Evolutionary conservation across 2,329 filamentous ascomycete genomes (phyloP), one percentile per base, ranked within the genome.

Genomic region (Proliferodiscus dingleyae): DNA sequence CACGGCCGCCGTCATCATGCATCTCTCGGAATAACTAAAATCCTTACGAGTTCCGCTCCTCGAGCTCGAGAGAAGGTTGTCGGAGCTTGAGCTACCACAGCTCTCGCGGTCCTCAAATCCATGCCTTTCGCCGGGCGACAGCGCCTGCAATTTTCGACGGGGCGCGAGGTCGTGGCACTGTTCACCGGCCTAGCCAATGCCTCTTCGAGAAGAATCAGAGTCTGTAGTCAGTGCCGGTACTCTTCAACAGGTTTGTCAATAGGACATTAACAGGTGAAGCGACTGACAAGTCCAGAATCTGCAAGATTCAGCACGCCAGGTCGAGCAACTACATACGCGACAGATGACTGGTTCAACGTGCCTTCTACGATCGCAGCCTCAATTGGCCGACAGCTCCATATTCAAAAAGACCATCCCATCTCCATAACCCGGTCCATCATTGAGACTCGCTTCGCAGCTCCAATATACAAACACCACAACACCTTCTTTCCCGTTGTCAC

Each of bases 341-440:
- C 77, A 15, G 89, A 97, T 63, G 67, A 75, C 42, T 96, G 89
- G 86, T 93, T 85, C 67, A 98, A 98, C 67, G 76, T 87, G 11
- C 83, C 91, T 3, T 59, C 77, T 21, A 85, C 83, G 45, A 90
- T 98, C 52, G 70, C 89, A 38, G 72, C 81, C 18, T 81, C 87
- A 46, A 77, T 94, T 38, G 76, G 81, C 37, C 85, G 89, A 51
- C 81, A 79, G 44, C 75, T 98, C n/a, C 93, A 98, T 67, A 77
- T 95, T n/a, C 82, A 93, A 62, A 79, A 83, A 50, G 83, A 95
- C 66, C 93, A 98, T 62, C 93, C 93, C 19, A 75, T 98, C 28
- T 81, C 80, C 56, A 95, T 97, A 60, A 97, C 93, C 9, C 83
- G 93, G 30, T 81, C 89, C 59, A 84, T 98, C 51, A 94, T 98